Base-by-base conservation (phyloP, 768 basidiomycete genomes). In the Myochromella boudieri region DNA sequence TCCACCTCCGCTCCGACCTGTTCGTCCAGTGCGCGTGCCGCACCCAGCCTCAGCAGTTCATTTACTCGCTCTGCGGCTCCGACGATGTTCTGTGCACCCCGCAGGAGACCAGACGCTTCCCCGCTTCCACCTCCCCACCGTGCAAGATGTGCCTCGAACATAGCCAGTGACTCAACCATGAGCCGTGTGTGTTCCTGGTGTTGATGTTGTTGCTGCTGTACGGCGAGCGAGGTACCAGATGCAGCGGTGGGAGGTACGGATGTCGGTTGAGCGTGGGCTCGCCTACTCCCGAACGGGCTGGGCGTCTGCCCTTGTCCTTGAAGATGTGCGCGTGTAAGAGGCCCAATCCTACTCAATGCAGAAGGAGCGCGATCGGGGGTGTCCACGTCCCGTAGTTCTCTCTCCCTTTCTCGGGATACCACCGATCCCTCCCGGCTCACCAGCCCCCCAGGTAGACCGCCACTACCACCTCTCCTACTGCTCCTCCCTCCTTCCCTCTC, bases 1-100 rank as follows among this genome's bases (percentile, higher is more conserved):
- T 77, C 78, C 1, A 91, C 81, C 60, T 92, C 90, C 0, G 84
- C 79, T 29, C 85, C 79, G 38, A 93, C 84, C 64, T 90, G 86
- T 44, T 78, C 74, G 52, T 89, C 85, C 41, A 91, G 62, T 1
- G 90, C 84, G 32, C 72, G 66, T 45, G 72, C 67, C 11, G 80
- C 82, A 2, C 77, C 80, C 1, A 64, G 59, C 37, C 82, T 71
- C 55, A 91, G 62, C 53, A 86, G 68, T 42, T 57, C 74, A 55
- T 88, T 87, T 44, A 93, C 66, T 51, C 76, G 73, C 50, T 87
- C 84, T n/a, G 87, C 78, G 24, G 80, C 72, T 40, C 74, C 70
- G 10, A 86, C 85, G 24, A 90, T 74, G 12, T 69, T 70, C 58
- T 82, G 78, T 1, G 90, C 86, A 40, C 71, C 77, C 45, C 78